A percentile compares a stretch with the other conserved stretches of the same genome.
These are phyloP conservation scores for Populus trichocarpa DNA, from an alignment of 441 rosid species.

Conservation along the genomic window DNA sequence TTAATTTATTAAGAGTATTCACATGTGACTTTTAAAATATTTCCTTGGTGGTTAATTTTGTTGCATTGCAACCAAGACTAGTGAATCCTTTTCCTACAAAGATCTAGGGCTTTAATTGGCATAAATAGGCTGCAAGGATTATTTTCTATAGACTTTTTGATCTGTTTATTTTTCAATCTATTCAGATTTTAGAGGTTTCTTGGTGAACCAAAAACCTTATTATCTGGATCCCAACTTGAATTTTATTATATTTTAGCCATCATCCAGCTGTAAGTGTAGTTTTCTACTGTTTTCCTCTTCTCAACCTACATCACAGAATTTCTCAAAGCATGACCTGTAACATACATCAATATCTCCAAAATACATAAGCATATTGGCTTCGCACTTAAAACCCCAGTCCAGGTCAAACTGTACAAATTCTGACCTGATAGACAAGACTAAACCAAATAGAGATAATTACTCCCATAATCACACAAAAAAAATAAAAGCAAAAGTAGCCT, in stretches of 20 bases:
- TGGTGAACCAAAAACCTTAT: neutral
- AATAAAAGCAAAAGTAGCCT: neutral
- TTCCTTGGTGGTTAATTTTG: neutral
- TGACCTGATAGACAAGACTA: neutral
- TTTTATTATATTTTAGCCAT: neutral
- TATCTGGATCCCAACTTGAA: neutral
- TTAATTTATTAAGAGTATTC: neutral
- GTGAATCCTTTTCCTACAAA: neutral
- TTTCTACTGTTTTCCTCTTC: neutral
- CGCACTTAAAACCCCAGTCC: neutral
- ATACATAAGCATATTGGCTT: neutral
- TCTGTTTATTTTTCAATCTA: neutral
- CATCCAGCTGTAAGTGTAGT: neutral
- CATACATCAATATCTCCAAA: neutral
- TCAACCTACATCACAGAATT: neutral
- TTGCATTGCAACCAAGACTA: neutral
- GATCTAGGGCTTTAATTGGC: neutral
- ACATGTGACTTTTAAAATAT: neutral
- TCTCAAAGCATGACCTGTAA: neutral
- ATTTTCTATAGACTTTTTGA: neutral
- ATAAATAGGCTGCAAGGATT: neutral
- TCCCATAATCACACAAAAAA: neutral
- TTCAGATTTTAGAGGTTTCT: neutral
- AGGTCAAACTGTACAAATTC: neutral
- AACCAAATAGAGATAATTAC: neutral